Base-by-base conservation (phyloP, 257 asterid genomes). In the Salvia splendens region DNA sequence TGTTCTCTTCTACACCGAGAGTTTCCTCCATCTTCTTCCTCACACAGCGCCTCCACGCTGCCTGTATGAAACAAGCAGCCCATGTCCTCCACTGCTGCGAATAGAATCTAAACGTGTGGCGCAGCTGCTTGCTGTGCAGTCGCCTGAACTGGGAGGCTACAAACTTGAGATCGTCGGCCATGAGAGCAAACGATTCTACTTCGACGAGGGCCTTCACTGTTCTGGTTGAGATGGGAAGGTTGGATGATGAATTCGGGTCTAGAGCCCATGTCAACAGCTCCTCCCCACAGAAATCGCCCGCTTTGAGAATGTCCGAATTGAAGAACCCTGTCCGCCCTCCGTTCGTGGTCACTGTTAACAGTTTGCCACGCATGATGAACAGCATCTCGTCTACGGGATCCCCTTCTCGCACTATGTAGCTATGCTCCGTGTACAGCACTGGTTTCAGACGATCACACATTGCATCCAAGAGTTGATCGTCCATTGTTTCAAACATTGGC, bases 221-320 rank as follows among this genome's bases (percentile, higher is more conserved):
- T 78, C 98, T 69, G 2, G 98, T 92, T 33, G 97, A 92, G 58
- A 85, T 86, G 0, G 97, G 97, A 49, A 92, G 92, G 80, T 89
- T 92, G 3, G 94, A 67, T 0, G 92, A 81, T 4, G 91, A 72
- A 49, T 87, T 78, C 4, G 97, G 98, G 72, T 83, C 93, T 38
- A 92, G 74, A 6, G 98, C 98, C 98, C 98, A 92, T 0, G 97
- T 87, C 1, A 92, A 88, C n/a, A 92, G 95, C 91, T 92, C 98
- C 73, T 92, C 98, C 12, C 97, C 98, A 67, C 98, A 92, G 61
- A 92, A 92, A 49, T 92, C 97, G 0, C 97, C 98, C 0, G 92
- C 95, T 65, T 84, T 86, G 54, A 92, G 73, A 70, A 67, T 75
- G 53, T 78, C 93, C 0, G 89, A 82, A 80, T 92, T 92, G 48